phyloP scores from a whole-genome alignment of 805 yeast species.

The Zygotorulaspora florentina region DNA sequence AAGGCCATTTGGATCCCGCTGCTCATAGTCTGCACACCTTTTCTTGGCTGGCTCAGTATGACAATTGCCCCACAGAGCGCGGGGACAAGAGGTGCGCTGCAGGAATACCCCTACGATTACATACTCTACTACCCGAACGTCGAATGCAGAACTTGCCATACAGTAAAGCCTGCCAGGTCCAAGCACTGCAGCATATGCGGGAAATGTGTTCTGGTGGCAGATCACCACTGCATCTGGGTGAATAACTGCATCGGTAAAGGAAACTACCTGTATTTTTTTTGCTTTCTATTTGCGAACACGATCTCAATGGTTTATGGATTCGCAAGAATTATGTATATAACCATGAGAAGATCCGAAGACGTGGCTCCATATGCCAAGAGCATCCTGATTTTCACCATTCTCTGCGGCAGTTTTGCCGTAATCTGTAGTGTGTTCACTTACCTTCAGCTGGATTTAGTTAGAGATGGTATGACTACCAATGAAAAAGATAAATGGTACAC shows the following conservation, averaged over 20 bases:
- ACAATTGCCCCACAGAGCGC: slow-evolving; percentile 17
- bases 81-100: slow-evolving; percentile 2
- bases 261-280: slow-evolving; percentile 58
- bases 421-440: slow-evolving; percentile 43
- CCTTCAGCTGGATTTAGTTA: slow-evolving; percentile 48
- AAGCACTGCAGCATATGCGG: slow-evolving; percentile 72
- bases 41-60: slow-evolving; percentile 22
- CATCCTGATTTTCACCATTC: slow-evolving; percentile 38
- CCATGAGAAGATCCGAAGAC: slow-evolving; percentile 4
- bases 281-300: slow-evolving; percentile 49
- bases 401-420: slow-evolving; percentile 43
- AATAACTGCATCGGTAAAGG: slow-evolving; percentile 71
- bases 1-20: slow-evolving; percentile 23
- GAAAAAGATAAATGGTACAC: slow-evolving; percentile 71
- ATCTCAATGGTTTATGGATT: slow-evolving; percentile 44
- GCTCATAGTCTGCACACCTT: slow-evolving; percentile 17
- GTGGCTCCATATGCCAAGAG: slow-evolving; percentile 15
- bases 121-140: slow-evolving; percentile 49
- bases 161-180: slow-evolving; percentile 65
- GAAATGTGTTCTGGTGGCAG: slow-evolving; percentile 58
- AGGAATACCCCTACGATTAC: slow-evolving; percentile 41
- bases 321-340: slow-evolving; percentile 20
- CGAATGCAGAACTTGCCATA: slow-evolving; percentile 55
- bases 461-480: slow-evolving; percentile 69
- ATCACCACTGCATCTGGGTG: slow-evolving; percentile 71